phyloP scores from a whole-genome alignment of 2,329 filamentous ascomycete genomes.

The Fusarium circinatum region DNA sequence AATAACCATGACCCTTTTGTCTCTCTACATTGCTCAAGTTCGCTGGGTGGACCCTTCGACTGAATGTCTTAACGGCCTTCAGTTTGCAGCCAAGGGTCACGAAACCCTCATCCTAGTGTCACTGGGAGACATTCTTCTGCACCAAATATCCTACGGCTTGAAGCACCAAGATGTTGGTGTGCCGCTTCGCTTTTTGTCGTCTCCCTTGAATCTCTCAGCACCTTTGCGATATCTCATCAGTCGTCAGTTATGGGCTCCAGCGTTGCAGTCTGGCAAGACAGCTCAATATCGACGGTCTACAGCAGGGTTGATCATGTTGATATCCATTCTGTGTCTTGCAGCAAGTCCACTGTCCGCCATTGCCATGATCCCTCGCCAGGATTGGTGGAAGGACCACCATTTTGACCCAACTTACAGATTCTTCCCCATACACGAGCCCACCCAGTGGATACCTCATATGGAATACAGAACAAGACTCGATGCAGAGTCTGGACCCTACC shows the following conservation, averaged over 20 bases:
- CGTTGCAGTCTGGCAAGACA: not conserved
- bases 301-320: not conserved
- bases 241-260: not conserved
- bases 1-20: not conserved
- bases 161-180: not conserved
- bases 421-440: not conserved
- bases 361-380: not conserved
- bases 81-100: slow-evolving; percentile 6
- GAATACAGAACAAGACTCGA: not conserved
- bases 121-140: not conserved
- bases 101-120: not conserved
- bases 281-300: not conserved
- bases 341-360: not conserved
- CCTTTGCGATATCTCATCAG: not conserved
- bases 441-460: not conserved
- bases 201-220: not conserved
- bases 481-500: not conserved
- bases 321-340: not conserved
- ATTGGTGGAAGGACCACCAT: not conserved
- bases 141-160: not conserved
- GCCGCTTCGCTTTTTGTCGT: not conserved
- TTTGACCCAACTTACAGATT: no score
- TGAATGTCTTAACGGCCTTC: not conserved
- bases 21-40: not conserved
- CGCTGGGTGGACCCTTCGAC: not conserved